These are phyloP conservation scores for Nyssa sinensis DNA, from an alignment of 148 eudicot genomes.

Conservation along the genomic window DNA sequence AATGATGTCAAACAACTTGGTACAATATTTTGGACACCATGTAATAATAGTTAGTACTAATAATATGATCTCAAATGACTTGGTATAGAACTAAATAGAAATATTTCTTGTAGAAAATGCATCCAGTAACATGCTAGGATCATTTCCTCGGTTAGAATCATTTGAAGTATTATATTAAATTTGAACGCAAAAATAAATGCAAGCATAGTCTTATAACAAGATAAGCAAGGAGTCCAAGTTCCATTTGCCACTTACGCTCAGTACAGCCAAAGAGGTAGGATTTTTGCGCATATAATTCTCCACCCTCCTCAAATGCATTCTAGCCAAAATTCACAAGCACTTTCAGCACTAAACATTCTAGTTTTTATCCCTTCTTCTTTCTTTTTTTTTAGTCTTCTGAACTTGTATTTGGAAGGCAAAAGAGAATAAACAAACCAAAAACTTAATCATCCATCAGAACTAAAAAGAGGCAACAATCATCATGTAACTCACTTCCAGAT, in stretches of 20 bases:
- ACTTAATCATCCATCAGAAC: neutral
- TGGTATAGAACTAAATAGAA: neutral
- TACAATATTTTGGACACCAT: neutral
- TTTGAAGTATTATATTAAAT: neutral
- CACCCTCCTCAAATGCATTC: constrained; percentile 96
- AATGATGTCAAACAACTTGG: neutral
- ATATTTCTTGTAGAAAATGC: no score
- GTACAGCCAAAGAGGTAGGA: constrained; percentile 91
- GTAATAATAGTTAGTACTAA: neutral
- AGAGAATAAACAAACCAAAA: neutral
- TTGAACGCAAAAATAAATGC: neutral
- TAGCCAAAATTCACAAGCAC: constrained; percentile 30
- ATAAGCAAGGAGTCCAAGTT: constrained; percentile 8
- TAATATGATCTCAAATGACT: neutral
- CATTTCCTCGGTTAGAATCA: neutral
- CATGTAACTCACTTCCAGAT: constrained; percentile 68
- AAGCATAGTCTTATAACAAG: neutral
- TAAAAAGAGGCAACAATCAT: neutral
- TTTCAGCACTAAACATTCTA: neutral
- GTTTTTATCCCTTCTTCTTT: neutral
- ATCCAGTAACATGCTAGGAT: neutral
- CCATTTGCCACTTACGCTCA: constrained; percentile 63
- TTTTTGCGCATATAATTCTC: constrained; percentile 66
- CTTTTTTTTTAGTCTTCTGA: neutral
- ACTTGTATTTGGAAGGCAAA: neutral